A percentile compares a stretch with the other conserved stretches of the same genome.
Evolutionary conservation across 768 basidiomycete species (phyloP).

Genomic region (Collybiopsis luxurians): DNA sequence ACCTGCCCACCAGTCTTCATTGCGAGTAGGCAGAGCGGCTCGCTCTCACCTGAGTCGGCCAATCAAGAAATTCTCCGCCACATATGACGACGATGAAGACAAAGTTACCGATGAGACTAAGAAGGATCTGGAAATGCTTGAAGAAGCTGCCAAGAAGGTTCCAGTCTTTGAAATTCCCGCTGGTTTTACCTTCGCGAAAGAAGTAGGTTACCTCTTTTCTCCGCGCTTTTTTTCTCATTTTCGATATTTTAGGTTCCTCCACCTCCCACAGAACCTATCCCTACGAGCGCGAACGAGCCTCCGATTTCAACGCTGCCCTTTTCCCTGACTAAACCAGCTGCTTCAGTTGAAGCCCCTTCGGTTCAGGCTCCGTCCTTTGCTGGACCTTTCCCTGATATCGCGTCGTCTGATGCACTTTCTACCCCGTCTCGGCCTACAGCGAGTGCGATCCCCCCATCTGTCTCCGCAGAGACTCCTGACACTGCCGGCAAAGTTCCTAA

Average conservation of each 20-base stretch:
- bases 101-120: conserved; percentile 38
- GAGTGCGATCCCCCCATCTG: not conserved
- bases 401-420: not conserved
- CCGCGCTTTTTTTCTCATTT: conserved; percentile 4
- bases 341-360: not conserved
- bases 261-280: conserved; percentile 37
- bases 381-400: too few relatives aligned
- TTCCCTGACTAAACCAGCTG: conserved; percentile 45
- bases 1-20: conserved; percentile 42
- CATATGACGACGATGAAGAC: conserved; percentile 53
- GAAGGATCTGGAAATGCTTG: conserved; percentile 44
- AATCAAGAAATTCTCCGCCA: conserved; percentile 61
- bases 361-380: too few relatives aligned
- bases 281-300: conserved; percentile 55
- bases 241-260: conserved; percentile 10
- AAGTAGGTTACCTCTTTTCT: conserved; percentile 35
- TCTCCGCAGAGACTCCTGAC: conserved; percentile 6
- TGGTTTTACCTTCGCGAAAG: conserved; percentile 67
- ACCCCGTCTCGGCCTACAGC: not conserved
- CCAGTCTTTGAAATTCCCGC: conserved; percentile 60
- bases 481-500: conserved; percentile 44
- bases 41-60: conserved; percentile 65
- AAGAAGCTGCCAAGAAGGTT: conserved; percentile 52
- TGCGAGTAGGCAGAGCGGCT: conserved; percentile 62
- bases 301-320: conserved; percentile 65